Evolutionary conservation across 169 alveolate genomes (phyloP).

Genomic region (Plasmodium fragile): DNA sequence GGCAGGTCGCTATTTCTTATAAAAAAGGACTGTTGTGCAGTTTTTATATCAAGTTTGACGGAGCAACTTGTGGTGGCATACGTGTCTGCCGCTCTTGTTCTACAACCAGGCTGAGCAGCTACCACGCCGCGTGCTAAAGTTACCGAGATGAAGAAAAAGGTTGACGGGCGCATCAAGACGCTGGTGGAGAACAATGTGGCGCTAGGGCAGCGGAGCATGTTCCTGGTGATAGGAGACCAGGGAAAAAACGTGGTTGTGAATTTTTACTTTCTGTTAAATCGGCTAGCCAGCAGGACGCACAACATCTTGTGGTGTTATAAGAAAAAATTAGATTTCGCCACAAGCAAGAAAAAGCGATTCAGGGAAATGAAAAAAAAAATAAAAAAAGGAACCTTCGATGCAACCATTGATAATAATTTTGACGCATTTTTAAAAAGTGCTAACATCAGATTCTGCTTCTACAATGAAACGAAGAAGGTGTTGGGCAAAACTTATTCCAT

Average conservation of each 20-base stretch:
- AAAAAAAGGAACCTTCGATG: conserved; percentile 94
- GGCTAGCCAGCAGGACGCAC: conserved; percentile 88
- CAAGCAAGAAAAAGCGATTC: conserved; percentile 96
- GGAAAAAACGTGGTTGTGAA: conserved; percentile 96
- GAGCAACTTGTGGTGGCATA: neutral
- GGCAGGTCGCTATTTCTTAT: neutral
- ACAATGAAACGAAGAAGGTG: conserved; percentile 96
- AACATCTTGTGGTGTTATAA: conserved; percentile 99
- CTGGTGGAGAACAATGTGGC: conserved; percentile 94
- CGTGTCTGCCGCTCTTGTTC: neutral
- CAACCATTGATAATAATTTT: conserved; percentile 96
- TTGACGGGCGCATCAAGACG: conserved; percentile 94
- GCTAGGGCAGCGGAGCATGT: conserved; percentile 94
- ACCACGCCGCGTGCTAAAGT: neutral
- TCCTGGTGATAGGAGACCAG: conserved; percentile 97
- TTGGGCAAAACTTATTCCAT: conserved; percentile 98
- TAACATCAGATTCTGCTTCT: conserved; percentile 97
- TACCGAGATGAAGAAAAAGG: conserved; percentile 94
- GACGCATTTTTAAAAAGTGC: conserved; percentile 96
- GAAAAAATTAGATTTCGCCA: conserved; percentile 97
- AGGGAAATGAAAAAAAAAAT: conserved; percentile 94
- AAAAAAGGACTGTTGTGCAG: neutral
- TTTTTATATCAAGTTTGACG: neutral
- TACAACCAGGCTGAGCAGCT: neutral
- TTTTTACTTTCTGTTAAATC: conserved; percentile 87